Conservation (phyloP, 306 rosid species). For the Vigna trinervia region DNA sequence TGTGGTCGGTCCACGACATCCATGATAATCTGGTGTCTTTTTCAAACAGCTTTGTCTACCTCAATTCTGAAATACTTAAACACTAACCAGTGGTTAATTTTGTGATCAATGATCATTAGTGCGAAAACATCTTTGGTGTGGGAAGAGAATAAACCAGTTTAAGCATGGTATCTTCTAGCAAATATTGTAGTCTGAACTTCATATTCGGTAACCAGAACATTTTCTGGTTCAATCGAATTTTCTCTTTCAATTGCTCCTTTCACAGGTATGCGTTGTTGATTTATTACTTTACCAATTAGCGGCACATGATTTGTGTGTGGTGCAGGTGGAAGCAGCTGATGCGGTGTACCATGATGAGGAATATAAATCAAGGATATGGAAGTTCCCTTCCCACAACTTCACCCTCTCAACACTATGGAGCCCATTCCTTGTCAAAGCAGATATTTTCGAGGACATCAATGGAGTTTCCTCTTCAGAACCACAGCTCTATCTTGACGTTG, state of each 20-base stretch:
- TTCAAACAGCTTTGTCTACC: constrained; percentile 24
- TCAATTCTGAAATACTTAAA: constrained; percentile 11
- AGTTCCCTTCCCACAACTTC: constrained; percentile 76
- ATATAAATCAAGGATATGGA: constrained; percentile 79
- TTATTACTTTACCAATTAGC: background rate
- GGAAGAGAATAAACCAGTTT: constrained; percentile 1
- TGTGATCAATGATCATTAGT: background rate
- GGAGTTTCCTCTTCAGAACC: constrained; percentile 74
- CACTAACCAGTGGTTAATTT: constrained; percentile 8
- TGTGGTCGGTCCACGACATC: constrained; percentile 29
- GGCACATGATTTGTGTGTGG: constrained; percentile 21
- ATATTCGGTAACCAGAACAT: background rate
- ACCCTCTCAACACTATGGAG: constrained; percentile 80
- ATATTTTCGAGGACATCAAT: constrained; percentile 67
- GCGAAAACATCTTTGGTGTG: background rate
- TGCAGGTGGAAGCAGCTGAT: constrained; percentile 72
- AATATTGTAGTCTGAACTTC: background rate
- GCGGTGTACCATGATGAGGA: constrained; percentile 87
- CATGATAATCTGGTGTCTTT: constrained; percentile 34
- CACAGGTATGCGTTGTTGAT: background rate
- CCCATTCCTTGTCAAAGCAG: constrained; percentile 83
- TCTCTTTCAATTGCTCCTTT: background rate
- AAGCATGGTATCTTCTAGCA: background rate
- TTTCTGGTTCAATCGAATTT: constrained; percentile 1
- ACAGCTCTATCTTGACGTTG: constrained; percentile 68